A percentile compares a stretch with the other conserved stretches of the same genome.
Evolutionary conservation across 78 protist species (phyloP).

Genomic region (Tieghemostelium lacteum): DNA sequence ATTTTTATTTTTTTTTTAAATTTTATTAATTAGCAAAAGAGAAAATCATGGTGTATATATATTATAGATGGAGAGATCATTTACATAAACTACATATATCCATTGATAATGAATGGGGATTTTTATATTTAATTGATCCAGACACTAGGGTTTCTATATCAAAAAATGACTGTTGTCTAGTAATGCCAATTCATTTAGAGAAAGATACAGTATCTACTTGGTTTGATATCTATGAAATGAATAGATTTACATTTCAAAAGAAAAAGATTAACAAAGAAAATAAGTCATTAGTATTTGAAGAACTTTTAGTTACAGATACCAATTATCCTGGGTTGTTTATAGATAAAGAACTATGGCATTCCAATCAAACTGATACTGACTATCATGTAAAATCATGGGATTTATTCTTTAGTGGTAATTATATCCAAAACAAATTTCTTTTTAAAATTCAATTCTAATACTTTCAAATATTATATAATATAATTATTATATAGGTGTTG

Average conservation of each 20-base stretch:
- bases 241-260: neutral
- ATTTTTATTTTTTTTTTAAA: too few relatives aligned
- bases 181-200: slow-evolving; percentile 1
- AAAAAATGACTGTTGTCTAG: neutral
- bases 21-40: too few relatives aligned
- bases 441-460: too few relatives aligned
- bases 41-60: neutral
- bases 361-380: neutral
- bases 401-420: neutral
- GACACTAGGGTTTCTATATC: neutral
- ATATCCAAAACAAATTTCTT: too few relatives aligned
- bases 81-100: neutral
- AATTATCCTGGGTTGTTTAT: neutral
- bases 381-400: neutral
- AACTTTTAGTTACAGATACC: neutral
- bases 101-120: slow-evolving; percentile 1
- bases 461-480: too few relatives aligned
- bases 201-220: neutral
- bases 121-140: neutral
- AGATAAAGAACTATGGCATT: neutral
- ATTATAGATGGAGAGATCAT: slow-evolving; percentile 3
- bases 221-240: slow-evolving; percentile 2
- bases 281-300: neutral
- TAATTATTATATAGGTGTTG: too few relatives aligned
- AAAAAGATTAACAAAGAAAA: neutral